Base-by-base conservation (phyloP, 139 green algal genomes). In the Chlorella sp. region DNA sequence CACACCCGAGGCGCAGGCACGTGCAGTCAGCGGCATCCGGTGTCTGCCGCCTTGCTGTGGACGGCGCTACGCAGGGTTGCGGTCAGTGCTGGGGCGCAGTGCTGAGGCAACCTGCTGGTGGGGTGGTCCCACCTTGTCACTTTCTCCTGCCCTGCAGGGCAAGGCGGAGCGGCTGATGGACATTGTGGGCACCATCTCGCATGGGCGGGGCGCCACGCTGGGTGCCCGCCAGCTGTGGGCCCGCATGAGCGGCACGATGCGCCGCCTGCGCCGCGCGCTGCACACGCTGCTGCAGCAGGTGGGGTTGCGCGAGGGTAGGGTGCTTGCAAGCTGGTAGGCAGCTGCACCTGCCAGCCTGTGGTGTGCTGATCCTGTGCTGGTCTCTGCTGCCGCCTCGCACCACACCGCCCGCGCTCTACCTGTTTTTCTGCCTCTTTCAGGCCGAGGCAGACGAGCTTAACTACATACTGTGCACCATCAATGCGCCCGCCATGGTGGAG, bases 401-500 rank as follows among this genome's bases (percentile, higher is more conserved):
- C 69, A 2, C 69, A 34, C 30, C 9, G 4, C 32, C 30, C 32
- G 1, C 32, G 22, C 64, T 36, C 64, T n/a, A n/a, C n/a, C n/a
- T n/a, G n/a, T n/a, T n/a, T n/a, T n/a, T 32, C 30, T 3, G 32
- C 64, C 26, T 36, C 62, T 6, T 0, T 9, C 77, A 83, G 77
- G 79, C 89, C 38, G 69, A 85, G 11, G 44, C 30, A 9, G 75
- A 86, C 51, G 90, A 93, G 82, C 80, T 93, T 19, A 93, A 93
- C 87, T 92, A 87, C 78, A 87, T 91, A 13, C 79, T 94, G 80
- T 75, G 86, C 82, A 75, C 87, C 58, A 72, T 90, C 38, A 93
- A 94, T 73, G 73, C 74, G 7, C 76, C 91, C 41, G 88, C 91
- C 19, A 56, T 92, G 76, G 67, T 90, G 73, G 91, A 93, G 72